Base-by-base conservation (phyloP, 2,329 filamentous ascomycete genomes). In the Aspergillus fructus region DNA sequence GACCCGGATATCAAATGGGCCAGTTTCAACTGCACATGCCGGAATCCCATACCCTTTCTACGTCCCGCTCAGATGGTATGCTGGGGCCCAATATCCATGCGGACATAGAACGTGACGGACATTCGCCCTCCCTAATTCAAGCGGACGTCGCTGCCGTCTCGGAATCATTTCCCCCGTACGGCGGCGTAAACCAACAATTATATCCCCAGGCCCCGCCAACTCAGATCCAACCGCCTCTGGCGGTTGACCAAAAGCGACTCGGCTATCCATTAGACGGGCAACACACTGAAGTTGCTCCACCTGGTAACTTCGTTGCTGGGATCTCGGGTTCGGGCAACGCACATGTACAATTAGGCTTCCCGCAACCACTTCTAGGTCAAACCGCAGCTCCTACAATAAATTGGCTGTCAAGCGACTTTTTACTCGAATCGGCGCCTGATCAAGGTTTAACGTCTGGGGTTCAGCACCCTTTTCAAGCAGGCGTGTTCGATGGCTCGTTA, bases 381-480 rank as follows among this genome's bases (percentile, higher is more conserved):
- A 64, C 68, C 6, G 62, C 67, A 30, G 50, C 66, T 41, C 70
- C 71, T 8, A 67, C 69, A 1, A 69, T 75, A 19, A 75, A 76
- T 47, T 76, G 74, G 74, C 64, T 76, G 5, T 69, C 72, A 7
- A 66, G 68, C 5, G 68, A 72, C 42, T 54, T 71, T 17, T 64
- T 69, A 9, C 57, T 64, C n/a, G 61, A 62, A 34, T 39, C 63
- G 17, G 19, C 61, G 3, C 56, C 52, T 49, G 56, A 64, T 23
- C 57, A 61, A 6, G 30, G 59, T 13, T 59, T 63, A 27, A 46
- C 55, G 5, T 30, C 61, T 12, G 49, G 53, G 27, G 21, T 57
- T 9, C 61, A 65, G 6, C 64, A 66, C 19, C 59, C 62, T 27
- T 54, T 59, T 19, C 65, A 68, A 45, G 40, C 63, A 45, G 49